A percentile compares a stretch with the other conserved stretches of the same genome.
Conservation (phyloP, 495 filamentous ascomycete genomes). For the Tuber melanosporum region DNA sequence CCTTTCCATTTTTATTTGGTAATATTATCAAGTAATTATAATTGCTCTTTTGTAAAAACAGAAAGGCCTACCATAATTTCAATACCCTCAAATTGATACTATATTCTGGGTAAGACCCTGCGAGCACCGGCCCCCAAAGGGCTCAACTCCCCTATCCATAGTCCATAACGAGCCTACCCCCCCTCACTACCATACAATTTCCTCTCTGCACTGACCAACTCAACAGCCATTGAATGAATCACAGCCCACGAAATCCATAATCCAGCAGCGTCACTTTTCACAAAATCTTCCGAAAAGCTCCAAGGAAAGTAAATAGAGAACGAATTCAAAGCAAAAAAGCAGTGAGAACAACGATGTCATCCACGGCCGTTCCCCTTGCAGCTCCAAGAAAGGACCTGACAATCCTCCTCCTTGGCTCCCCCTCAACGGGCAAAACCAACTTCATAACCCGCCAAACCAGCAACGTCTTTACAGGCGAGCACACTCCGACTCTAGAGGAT, state of each 20-base stretch:
- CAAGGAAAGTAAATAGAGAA: too few relatives aligned
- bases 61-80: background rate
- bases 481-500: background rate
- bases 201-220: background rate
- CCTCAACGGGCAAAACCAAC: background rate
- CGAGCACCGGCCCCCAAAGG: background rate
- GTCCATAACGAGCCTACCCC: background rate
- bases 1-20: background rate
- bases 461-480: background rate
- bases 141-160: too few relatives aligned
- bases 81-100: background rate
- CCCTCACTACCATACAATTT: too few relatives aligned
- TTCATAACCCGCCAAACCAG: constrained; percentile 1
- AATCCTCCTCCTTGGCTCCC: constrained; percentile 1
- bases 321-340: background rate
- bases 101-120: background rate
- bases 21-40: background rate
- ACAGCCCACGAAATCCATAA: background rate
- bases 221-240: background rate
- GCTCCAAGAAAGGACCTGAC: background rate
- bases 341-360: background rate
- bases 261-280: background rate
- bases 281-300: background rate
- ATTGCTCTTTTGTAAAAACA: background rate
- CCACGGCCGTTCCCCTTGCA: background rate